phyloP scores from a whole-genome alignment of 768 basidiomycete genomes.

The Tephrocybe sp. region DNA sequence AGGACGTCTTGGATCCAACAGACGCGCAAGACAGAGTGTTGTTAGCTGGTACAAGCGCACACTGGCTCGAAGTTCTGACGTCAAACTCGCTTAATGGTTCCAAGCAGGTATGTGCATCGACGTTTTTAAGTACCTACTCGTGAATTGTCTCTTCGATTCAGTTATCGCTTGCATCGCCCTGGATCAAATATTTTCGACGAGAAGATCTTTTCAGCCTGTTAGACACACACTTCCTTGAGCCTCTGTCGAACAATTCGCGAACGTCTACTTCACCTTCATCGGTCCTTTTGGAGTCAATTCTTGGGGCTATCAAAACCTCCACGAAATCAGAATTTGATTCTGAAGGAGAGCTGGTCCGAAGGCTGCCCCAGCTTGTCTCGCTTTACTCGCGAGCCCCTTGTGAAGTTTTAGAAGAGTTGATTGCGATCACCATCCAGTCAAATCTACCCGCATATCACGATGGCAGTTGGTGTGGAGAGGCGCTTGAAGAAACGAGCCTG shows the following conservation, averaged over 20 bases:
- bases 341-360: conserved; percentile 22
- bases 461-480: conserved; percentile 18
- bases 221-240: conserved; percentile 42
- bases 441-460: conserved; percentile 35
- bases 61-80: conserved; percentile 35
- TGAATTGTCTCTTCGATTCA: conserved; percentile 10
- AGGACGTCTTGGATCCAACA: conserved; percentile 31
- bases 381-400: conserved; percentile 28
- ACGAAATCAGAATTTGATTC: conserved; percentile 20
- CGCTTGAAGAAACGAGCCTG: conserved; percentile 14
- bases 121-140: not conserved
- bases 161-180: conserved; percentile 32
- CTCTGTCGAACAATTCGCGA: conserved; percentile 19
- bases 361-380: conserved; percentile 35
- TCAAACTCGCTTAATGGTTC: not conserved
- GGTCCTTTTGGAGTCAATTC: conserved; percentile 32
- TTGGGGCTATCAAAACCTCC: conserved; percentile 28
- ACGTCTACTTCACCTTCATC: conserved; percentile 5
- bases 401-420: conserved; percentile 41
- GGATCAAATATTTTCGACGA: conserved; percentile 54
- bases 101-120: not conserved
- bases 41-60: conserved; percentile 33
- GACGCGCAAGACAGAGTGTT: conserved; percentile 35
- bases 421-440: conserved; percentile 39
- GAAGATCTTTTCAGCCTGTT: conserved; percentile 42